Evolutionary conservation across 768 basidiomycete species (phyloP), one percentile per base, ranked within the genome.

Genomic region (Tulasnella sp.): DNA sequence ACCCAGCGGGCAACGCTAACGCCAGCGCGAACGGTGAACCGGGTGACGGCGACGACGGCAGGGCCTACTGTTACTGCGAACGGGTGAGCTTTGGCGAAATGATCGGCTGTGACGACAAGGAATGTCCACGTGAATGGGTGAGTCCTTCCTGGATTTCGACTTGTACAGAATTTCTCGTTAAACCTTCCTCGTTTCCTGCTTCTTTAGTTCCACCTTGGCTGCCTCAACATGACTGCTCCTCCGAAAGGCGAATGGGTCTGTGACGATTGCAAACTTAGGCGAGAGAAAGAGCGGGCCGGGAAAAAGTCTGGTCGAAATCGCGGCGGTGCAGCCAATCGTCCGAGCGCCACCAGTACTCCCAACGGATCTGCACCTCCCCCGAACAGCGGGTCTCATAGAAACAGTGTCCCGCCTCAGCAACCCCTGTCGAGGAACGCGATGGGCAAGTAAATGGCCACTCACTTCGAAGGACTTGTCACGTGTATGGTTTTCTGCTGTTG

Each of bases 71-170:
- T 77, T 76, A 78, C 74, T 81, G 80, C 74, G 74, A 76, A 26
- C 77, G 78, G 32, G 75, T 78, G 40, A 77, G 78, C 71, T 81
- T 77, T 72, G 80, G 80, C 3, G 79, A 80, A 74, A 81, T 81
- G 80, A 80, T 81, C 52, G 80, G 77, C 22, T 81, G 80, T 74
- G 80, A 81, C 75, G 76, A 78, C 29, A 77, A 78, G 29, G 75
- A 78, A 63, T 81, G 80, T 71, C 77, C 77, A 64, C 76, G 79
- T 63, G 80, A 81, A 81, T 81, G 80, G 80, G 80, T 81, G 73
- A 77, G 80, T 79, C 39, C 3, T 8, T 19, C 37, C 44, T 74
- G n/a, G n/a, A n/a, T 64, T 44, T 22, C 62, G 52, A 9, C 39
- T 29, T 65, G 4, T 52, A 22, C 72, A 14, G 17, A n/a, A 47